phyloP scores from a whole-genome alignment of 192 early-diverging fungal genomes.

The Anaeromyces robustus region DNA sequence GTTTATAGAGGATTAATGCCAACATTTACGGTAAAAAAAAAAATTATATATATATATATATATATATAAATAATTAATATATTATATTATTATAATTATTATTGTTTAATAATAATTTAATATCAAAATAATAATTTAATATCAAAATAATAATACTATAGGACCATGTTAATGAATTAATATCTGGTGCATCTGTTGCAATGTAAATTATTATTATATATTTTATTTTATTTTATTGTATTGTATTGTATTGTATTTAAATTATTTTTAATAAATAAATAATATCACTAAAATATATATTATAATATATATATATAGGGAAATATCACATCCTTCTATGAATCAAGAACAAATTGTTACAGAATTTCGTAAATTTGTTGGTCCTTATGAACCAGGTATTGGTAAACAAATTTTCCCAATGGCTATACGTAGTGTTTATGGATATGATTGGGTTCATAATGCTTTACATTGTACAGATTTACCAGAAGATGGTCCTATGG shows the following conservation, averaged over 20 bases:
- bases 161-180: conserved; percentile 17
- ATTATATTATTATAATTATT: not conserved
- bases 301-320: not conserved
- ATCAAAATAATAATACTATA: conserved; percentile 8
- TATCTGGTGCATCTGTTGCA: conserved; percentile 31
- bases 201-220: conserved; percentile 12
- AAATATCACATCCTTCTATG: conserved; percentile 6
- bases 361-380: conserved; percentile 27
- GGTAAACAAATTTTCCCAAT: conserved; percentile 21
- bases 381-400: conserved; percentile 30
- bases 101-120: not conserved
- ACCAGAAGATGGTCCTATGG: conserved; percentile 32
- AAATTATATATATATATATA: conserved; percentile 7
- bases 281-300: too few relatives aligned
- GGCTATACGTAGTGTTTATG: conserved; percentile 28
- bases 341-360: conserved; percentile 12
- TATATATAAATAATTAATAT: not conserved
- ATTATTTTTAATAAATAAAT: too few relatives aligned
- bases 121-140: not conserved
- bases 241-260: too few relatives aligned
- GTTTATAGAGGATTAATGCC: conserved; percentile 42
- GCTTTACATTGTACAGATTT: conserved; percentile 41
- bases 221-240: too few relatives aligned
- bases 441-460: conserved; percentile 28
- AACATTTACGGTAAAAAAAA: conserved; percentile 19